These are phyloP conservation scores for Coniochaeta sp. DNA, from an alignment of 2,329 filamentous ascomycete genomes.

Conservation along the genomic window DNA sequence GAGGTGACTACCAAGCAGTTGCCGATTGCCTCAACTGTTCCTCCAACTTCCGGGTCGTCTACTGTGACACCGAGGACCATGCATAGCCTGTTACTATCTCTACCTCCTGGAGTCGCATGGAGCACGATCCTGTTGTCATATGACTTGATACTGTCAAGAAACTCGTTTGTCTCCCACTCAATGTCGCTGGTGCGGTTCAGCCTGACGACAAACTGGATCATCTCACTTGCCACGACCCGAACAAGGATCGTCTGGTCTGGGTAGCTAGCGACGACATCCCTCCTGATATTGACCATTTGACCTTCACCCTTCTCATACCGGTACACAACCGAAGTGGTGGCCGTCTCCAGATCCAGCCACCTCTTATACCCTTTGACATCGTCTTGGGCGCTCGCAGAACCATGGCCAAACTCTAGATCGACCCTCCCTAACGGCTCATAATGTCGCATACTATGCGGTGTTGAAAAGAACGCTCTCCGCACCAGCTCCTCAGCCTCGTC, in stretches of 20 bases:
- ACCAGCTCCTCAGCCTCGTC: slow-evolving; percentile 31
- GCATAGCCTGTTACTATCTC: slow-evolving; percentile 21
- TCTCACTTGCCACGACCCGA: slow-evolving; percentile 10
- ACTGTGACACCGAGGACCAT: slow-evolving; percentile 20
- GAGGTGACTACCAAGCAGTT: slow-evolving; percentile 28
- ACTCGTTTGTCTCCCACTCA: slow-evolving; percentile 35
- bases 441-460: slow-evolving; percentile 35
- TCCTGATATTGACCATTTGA: slow-evolving; percentile 3
- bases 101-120: slow-evolving; percentile 28
- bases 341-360: slow-evolving; percentile 9
- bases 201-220: slow-evolving; percentile 16
- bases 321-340: slow-evolving; percentile 6
- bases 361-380: slow-evolving; percentile 9
- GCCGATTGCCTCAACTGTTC: slow-evolving; percentile 19
- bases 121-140: slow-evolving; percentile 21
- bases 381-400: neutral
- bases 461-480: slow-evolving; percentile 32
- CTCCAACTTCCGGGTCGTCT: slow-evolving; percentile 16
- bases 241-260: slow-evolving; percentile 9
- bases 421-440: slow-evolving; percentile 33
- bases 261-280: slow-evolving; percentile 13
- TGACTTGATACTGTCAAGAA: slow-evolving; percentile 26
- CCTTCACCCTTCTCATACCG: neutral
- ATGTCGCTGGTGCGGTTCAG: slow-evolving; percentile 30
- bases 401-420: slow-evolving; percentile 31